Conservation (phyloP, 2,329 filamentous ascomycete genomes). For the Aulographum hederae region DNA sequence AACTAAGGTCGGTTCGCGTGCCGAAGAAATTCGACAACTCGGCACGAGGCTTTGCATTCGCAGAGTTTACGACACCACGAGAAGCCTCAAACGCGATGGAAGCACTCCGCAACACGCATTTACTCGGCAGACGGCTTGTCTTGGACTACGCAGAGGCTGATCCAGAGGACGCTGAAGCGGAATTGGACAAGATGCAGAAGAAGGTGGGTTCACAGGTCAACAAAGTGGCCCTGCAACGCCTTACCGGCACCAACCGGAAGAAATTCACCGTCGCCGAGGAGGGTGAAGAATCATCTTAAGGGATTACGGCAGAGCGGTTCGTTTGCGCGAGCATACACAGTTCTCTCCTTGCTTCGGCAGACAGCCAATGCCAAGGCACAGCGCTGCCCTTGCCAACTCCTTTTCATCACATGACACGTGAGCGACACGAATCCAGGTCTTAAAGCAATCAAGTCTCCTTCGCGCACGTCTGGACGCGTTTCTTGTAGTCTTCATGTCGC, state of each 20-base stretch:
- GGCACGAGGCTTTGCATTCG: constrained; percentile 89
- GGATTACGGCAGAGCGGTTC: too few species aligned
- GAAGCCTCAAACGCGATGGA: constrained; percentile 87
- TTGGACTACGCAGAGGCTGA: constrained; percentile 85
- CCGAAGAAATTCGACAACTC: constrained; percentile 87
- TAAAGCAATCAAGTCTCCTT: too few species aligned
- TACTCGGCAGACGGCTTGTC: constrained; percentile 75
- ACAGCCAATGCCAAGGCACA: too few species aligned
- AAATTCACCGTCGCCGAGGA: constrained; percentile 68
- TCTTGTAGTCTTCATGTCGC: too few species aligned
- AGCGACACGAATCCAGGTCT: too few species aligned
- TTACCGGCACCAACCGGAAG: constrained; percentile 66
- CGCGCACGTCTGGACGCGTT: too few species aligned
- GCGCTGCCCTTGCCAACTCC: too few species aligned
- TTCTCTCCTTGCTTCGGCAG: too few species aligned
- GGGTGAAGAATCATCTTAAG: too few species aligned
- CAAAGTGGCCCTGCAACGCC: constrained; percentile 75
- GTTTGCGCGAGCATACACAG: too few species aligned
- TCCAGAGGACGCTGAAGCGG: constrained; percentile 78
- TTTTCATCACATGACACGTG: too few species aligned
- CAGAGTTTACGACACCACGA: constrained; percentile 78
- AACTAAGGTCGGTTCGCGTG: constrained; percentile 79
- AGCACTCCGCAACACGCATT: constrained; percentile 78
- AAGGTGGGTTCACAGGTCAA: constrained; percentile 84
- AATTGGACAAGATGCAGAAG: constrained; percentile 92